Base-by-base conservation (phyloP, 2,329 filamentous ascomycete genomes). In the Scopulariopsis brevicaulis region DNA sequence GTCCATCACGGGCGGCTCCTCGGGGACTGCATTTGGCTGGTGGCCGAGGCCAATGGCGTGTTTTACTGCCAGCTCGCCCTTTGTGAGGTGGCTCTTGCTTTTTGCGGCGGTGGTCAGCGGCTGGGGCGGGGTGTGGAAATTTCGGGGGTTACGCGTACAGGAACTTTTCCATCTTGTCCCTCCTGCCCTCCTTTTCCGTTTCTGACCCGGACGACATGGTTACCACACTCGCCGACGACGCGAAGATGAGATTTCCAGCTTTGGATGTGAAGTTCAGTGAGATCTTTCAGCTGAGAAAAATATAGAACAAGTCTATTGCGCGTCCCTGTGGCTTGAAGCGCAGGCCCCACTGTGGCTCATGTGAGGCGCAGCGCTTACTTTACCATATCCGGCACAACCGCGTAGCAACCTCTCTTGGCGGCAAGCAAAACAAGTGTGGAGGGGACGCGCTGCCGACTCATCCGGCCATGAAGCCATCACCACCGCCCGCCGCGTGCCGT, bases 21-120 rank as follows among this genome's bases (percentile, higher is more conserved):
- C 56, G 2, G 70, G 70, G 14, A 72, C 63, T 0, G 60, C 68
- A 40, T 69, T 72, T n/a, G 69, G 69, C 54, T 62, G 59, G 1
- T 60, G 59, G 0, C 70, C 70, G 0, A 72, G 64, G 46, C 70
- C 70, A 22, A 63, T 61, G 2, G 69, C 70, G n/a, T 70, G 68
- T 57, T 71, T 72, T 28, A 72, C 53, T 24, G 69, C 68, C 35
- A 70, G 35, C 52, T 71, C 69, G 6, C 70, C 70, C 53, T 71
- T 71, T 40, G 61, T 66, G 52, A 70, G 22, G 50, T 69, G 71
- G 58, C 69, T 66, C 22, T 65, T 65, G 12, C 69, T 66, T 53
- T 57, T 46, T 34, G 5, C n/a, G 20, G 1, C 15, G 18, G 18
- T 48, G 25, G 25, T 25, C 14, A 32, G 25, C 10, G n/a, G 25